Percentiles rank a stretch among this genome's conserved stretches.
phyloP scores from a whole-genome alignment of 768 basidiomycete genomes.

The Lepiota venenata region DNA sequence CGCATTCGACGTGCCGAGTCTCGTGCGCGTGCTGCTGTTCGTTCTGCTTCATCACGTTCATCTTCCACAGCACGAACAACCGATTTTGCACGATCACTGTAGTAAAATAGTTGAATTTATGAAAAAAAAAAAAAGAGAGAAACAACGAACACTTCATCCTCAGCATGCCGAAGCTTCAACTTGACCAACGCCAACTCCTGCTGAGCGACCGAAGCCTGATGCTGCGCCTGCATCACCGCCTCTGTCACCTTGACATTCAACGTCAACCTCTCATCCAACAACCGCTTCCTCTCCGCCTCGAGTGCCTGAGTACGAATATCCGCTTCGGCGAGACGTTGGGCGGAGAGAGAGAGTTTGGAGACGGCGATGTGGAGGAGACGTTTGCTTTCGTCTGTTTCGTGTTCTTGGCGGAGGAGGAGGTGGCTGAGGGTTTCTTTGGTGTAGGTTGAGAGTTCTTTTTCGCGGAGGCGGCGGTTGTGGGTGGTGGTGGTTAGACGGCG shows the following conservation, averaged over 20 bases:
- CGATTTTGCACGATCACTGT: neutral
- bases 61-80: neutral
- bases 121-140: neutral
- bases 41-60: constrained; percentile 1
- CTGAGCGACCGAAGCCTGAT: neutral
- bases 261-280: constrained; percentile 5
- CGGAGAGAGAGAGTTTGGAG: constrained; percentile 1
- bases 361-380: neutral
- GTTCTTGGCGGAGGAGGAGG: constrained; percentile 1
- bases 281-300: constrained; percentile 4
- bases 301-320: constrained; percentile 2
- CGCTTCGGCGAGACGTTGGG: constrained; percentile 1
- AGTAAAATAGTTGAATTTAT: neutral
- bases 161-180: constrained; percentile 6
- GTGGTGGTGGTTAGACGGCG: neutral
- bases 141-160: constrained; percentile 1
- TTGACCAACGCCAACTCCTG: constrained; percentile 4
- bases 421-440: constrained; percentile 5
- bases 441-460: constrained; percentile 2
- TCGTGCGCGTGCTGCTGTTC: neutral
- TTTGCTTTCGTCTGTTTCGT: neutral
- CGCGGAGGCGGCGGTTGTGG: neutral
- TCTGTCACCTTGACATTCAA: constrained; percentile 1
- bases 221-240: neutral
- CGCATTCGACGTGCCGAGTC: neutral